phyloP scores from a whole-genome alignment of 1,139 yeast species.

The Geotrichum carabidarum region DNA sequence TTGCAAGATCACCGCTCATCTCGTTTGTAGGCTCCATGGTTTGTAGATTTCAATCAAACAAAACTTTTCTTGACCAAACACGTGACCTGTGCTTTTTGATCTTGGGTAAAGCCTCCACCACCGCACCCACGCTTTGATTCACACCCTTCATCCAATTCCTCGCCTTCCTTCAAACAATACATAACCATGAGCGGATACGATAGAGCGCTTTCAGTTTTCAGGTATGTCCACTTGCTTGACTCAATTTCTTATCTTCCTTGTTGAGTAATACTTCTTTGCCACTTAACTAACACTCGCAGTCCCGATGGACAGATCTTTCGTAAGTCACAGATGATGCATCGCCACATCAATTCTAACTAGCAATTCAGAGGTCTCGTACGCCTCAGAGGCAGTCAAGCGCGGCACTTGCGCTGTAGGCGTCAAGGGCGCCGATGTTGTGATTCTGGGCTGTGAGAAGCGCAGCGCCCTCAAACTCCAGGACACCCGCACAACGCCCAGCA shows the following conservation, averaged over 20 bases:
- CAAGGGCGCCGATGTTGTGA: constrained; percentile 83
- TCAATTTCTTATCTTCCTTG: not conserved
- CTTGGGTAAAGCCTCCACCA: constrained; percentile 7
- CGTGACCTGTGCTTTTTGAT: constrained; percentile 2
- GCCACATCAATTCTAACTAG: constrained; percentile 7
- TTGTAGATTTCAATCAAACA: not conserved
- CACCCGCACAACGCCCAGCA: constrained; percentile 91
- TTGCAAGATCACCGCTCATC: not conserved
- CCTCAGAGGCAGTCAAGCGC: constrained; percentile 94
- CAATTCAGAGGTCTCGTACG: constrained; percentile 82
- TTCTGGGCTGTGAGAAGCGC: constrained; percentile 93
- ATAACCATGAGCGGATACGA: constrained; percentile 92
- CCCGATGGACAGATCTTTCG: constrained; percentile 99
- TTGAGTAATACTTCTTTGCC: not conserved
- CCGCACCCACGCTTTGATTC: constrained; percentile 8
- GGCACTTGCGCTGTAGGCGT: constrained; percentile 98
- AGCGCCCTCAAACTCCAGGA: constrained; percentile 93
- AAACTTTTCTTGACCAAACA: not conserved
- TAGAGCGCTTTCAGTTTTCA: constrained; percentile 95
- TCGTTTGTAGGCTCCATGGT: not conserved
- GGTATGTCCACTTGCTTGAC: constrained; percentile 50
- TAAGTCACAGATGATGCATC: constrained; percentile 37
- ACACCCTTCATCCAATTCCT: constrained; percentile 6
- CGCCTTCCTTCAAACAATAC: not conserved
- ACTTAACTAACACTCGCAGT: constrained; percentile 38